Percentiles rank a stretch among this genome's conserved stretches.
These are phyloP conservation scores for Tetracladium marchalianum DNA, from an alignment of 495 filamentous ascomycete species.

Conservation along the genomic window DNA sequence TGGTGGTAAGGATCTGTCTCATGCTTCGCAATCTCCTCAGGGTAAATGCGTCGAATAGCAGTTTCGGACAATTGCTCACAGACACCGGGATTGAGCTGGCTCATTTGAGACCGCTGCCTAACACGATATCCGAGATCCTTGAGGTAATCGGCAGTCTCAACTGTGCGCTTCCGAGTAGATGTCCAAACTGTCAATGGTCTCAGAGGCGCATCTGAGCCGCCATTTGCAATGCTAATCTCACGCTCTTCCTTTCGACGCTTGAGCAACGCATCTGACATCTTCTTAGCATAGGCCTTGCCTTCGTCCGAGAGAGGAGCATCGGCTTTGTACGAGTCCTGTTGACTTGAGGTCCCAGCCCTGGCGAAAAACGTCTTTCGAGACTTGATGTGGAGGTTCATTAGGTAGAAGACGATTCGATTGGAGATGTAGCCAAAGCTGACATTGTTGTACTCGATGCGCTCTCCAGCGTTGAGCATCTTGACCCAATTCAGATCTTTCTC, in stretches of 20 bases:
- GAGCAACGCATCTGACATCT: constrained; percentile 76
- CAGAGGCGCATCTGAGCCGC: constrained; percentile 55
- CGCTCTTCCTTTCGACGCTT: constrained; percentile 75
- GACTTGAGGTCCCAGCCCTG: constrained; percentile 55
- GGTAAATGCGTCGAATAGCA: constrained; percentile 69
- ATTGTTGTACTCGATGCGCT: constrained; percentile 85
- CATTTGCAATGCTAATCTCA: constrained; percentile 53
- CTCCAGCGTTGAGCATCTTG: constrained; percentile 99
- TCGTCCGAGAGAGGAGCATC: constrained; percentile 77
- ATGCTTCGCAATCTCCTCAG: constrained; percentile 87
- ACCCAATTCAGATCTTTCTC: constrained; percentile 91
- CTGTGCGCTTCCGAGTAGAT: constrained; percentile 77
- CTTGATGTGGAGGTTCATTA: constrained; percentile 96
- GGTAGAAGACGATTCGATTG: constrained; percentile 93
- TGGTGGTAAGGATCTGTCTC: constrained; percentile 96
- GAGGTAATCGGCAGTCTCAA: constrained; percentile 82
- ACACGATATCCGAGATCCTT: constrained; percentile 71
- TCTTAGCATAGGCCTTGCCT: constrained; percentile 74
- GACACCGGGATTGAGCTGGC: constrained; percentile 90
- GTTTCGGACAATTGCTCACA: constrained; percentile 81
- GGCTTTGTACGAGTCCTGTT: constrained; percentile 81
- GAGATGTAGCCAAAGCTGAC: constrained; percentile 91
- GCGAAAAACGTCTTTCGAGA: constrained; percentile 89
- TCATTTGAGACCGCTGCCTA: constrained; percentile 87
- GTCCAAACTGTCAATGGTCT: constrained; percentile 90